Percentiles rank a stretch among this genome's conserved stretches.
Conservation (phyloP, 441 rosid genomes). For the Iberis amara region DNA sequence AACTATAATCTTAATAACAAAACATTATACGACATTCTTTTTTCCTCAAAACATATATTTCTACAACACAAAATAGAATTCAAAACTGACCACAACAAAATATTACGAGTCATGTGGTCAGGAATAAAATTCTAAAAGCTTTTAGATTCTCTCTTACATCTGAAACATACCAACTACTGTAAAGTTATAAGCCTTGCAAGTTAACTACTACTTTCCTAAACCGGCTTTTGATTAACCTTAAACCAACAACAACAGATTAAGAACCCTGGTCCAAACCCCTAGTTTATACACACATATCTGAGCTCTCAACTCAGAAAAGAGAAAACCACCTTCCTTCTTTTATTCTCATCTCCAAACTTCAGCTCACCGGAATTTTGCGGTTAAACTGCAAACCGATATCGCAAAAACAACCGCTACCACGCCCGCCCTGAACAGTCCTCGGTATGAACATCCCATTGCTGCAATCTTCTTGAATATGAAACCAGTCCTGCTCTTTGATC, state of each 20-base stretch:
- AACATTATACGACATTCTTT: too few relatives aligned
- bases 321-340: not conserved
- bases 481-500: conserved; percentile 19
- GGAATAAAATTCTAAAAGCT: not conserved
- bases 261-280: conserved; percentile 8
- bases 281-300: conserved; percentile 13
- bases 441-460: conserved; percentile 23
- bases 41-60: not conserved
- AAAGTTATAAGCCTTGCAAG: not conserved
- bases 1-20: too few relatives aligned
- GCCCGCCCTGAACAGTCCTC: conserved; percentile 32
- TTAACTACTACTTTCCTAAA: conserved; percentile 18
- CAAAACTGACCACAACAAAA: not conserved
- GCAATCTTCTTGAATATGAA: conserved; percentile 28
- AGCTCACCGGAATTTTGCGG: conserved; percentile 10
- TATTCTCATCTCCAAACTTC: conserved; percentile 5
- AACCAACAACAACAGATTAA: conserved; percentile 12
- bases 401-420: conserved; percentile 34
- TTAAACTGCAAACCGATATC: conserved; percentile 29
- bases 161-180: conserved; percentile 8
- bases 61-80: not conserved
- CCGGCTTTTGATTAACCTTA: conserved; percentile 4
- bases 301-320: not conserved
- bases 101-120: not conserved
- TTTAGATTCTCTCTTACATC: not conserved